Conservation (phyloP, 2,329 filamentous ascomycete species). For the Epicoccum nigrum region DNA sequence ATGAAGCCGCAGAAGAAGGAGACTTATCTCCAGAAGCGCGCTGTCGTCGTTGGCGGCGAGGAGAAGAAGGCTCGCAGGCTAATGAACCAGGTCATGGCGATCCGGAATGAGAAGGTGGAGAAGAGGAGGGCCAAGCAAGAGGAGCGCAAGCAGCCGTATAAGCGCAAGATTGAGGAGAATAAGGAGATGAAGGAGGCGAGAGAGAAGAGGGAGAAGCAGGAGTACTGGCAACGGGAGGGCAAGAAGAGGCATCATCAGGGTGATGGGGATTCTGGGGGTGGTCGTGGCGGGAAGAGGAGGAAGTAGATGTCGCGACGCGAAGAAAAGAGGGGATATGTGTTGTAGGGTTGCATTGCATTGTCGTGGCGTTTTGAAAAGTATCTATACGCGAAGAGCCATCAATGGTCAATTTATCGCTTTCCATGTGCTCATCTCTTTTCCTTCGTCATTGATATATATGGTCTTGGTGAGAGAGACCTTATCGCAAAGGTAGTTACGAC, state of each 20-base stretch:
- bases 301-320: slow-evolving; percentile 27
- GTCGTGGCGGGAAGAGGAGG: slow-evolving; percentile 43
- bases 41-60: slow-evolving; percentile 82
- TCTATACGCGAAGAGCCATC: too few species aligned
- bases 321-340: slow-evolving; percentile 9
- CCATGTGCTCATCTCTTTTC: too few species aligned
- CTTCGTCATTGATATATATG: too few species aligned
- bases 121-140: slow-evolving; percentile 87
- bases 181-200: slow-evolving; percentile 83
- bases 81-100: slow-evolving; percentile 89
- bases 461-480: too few species aligned
- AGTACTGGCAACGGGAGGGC: slow-evolving; percentile 91
- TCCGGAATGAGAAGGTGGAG: slow-evolving; percentile 87
- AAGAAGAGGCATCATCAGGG: slow-evolving; percentile 71
- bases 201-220: slow-evolving; percentile 90
- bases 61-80: slow-evolving; percentile 88
- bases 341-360: slow-evolving; percentile 6
- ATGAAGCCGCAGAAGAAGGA: slow-evolving; percentile 79
- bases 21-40: slow-evolving; percentile 95
- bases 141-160: slow-evolving; percentile 78
- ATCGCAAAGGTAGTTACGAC: too few species aligned
- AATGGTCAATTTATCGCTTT: too few species aligned
- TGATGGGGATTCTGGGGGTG: slow-evolving; percentile 54
- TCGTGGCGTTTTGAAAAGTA: slow-evolving; percentile 5
- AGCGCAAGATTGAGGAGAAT: slow-evolving; percentile 80